A percentile compares a stretch with the other conserved stretches of the same genome.
These are phyloP conservation scores for Sporothrix euskadiensis DNA, from an alignment of 2,329 filamentous ascomycete genomes.

Conservation along the genomic window DNA sequence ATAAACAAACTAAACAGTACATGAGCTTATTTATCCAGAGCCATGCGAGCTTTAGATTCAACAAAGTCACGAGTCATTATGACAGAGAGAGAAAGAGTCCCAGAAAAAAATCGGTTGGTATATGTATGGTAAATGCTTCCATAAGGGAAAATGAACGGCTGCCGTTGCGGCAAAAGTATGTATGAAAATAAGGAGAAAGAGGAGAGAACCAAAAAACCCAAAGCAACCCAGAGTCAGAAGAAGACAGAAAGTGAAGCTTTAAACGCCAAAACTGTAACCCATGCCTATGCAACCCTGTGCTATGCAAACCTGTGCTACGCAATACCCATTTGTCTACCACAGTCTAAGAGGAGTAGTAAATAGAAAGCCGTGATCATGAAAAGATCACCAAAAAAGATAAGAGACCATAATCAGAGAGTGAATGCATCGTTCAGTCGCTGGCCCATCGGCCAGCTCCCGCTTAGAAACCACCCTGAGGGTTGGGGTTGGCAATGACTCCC, in stretches of 20 bases:
- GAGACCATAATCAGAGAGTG: neutral
- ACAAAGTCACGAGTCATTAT: neutral
- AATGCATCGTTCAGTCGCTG: too few relatives aligned
- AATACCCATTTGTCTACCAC: neutral
- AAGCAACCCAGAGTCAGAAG: neutral
- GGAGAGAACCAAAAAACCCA: neutral
- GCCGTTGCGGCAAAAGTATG: neutral
- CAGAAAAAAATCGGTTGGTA: conserved; percentile 10
- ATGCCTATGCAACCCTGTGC: conserved; percentile 9
- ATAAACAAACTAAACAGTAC: neutral
- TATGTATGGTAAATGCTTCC: neutral
- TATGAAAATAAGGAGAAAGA: neutral
- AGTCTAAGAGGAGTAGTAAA: neutral
- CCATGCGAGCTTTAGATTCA: neutral
- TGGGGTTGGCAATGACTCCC: conserved; percentile 44
- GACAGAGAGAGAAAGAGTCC: neutral
- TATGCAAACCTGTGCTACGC: conserved; percentile 9
- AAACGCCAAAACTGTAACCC: neutral
- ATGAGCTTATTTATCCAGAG: neutral
- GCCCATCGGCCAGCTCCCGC: too few relatives aligned
- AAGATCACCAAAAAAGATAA: neutral
- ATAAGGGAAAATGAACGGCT: conserved; percentile 10
- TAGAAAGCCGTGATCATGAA: neutral
- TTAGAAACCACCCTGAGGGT: conserved; percentile 45
- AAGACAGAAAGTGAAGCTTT: neutral